Conservation (phyloP, 768 basidiomycete genomes). For the Phlebiopsis flavidoalba region DNA sequence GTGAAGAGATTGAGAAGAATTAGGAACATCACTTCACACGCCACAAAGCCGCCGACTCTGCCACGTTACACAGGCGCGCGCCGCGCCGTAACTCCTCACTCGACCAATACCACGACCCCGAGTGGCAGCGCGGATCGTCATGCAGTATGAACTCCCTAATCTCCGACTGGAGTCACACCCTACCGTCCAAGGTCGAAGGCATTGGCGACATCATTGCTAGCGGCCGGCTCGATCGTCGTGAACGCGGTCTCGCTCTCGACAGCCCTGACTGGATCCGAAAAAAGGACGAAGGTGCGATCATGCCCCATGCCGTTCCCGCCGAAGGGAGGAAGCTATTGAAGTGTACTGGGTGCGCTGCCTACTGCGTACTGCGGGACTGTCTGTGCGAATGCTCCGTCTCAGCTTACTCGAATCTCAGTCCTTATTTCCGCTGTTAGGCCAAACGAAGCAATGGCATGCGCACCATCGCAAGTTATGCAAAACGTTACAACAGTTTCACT, state of each 20-base stretch:
- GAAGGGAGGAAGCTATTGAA: conserved; percentile 35
- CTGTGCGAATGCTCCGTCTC: conserved; percentile 40
- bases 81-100: not conserved
- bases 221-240: conserved; percentile 46
- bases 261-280: conserved; percentile 48
- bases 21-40: not conserved
- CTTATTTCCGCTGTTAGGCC: conserved; percentile 42
- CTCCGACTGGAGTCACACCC: conserved; percentile 39
- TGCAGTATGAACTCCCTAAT: conserved; percentile 5
- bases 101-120: not conserved
- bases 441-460: conserved; percentile 58
- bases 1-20: not conserved
- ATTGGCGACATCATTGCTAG: conserved; percentile 33
- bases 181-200: conserved; percentile 47
- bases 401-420: conserved; percentile 3
- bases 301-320: conserved; percentile 41
- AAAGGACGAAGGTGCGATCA: conserved; percentile 63
- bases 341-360: conserved; percentile 64
- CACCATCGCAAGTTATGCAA: conserved; percentile 73
- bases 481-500: conserved; percentile 37
- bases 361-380: conserved; percentile 67
- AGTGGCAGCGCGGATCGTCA: not conserved
- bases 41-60: not conserved
- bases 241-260: conserved; percentile 39
- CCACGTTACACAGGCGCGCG: not conserved